These are phyloP conservation scores for Dryas drummondii DNA, from an alignment of 306 rosid genomes.

Conservation along the genomic window DNA sequence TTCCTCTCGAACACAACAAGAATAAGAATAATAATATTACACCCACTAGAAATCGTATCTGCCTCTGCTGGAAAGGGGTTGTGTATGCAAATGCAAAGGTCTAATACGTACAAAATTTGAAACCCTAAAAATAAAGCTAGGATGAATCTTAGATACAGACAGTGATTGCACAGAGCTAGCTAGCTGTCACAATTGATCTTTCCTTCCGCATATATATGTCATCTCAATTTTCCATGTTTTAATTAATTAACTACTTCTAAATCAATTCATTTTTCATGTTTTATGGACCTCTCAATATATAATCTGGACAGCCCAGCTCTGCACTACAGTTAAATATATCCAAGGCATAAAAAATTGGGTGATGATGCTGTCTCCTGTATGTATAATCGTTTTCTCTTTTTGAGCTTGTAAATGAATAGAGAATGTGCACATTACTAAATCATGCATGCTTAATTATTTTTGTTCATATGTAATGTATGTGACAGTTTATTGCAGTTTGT, in stretches of 20 bases:
- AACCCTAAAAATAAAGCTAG: not conserved
- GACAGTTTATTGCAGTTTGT: slow-evolving; percentile 14
- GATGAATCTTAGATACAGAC: slow-evolving; percentile 11
- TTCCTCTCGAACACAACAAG: slow-evolving; percentile 19
- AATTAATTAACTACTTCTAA: too few species aligned
- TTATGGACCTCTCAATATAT: too few species aligned
- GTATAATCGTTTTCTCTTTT: not conserved
- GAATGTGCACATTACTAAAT: not conserved
- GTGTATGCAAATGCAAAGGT: too few species aligned
- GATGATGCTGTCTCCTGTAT: slow-evolving; percentile 2
- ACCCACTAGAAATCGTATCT: not conserved
- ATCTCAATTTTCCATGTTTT: not conserved
- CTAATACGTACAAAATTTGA: slow-evolving; percentile 16
- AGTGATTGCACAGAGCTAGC: slow-evolving; percentile 12
- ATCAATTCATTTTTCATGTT: too few species aligned
- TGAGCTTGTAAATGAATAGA: not conserved
- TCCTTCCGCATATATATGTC: slow-evolving; percentile 16
- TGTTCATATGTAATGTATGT: not conserved
- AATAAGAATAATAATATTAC: not conserved
- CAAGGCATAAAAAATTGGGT: too few species aligned
- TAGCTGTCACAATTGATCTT: not conserved
- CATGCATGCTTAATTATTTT: slow-evolving; percentile 15
- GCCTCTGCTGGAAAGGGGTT: not conserved
- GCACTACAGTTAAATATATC: too few species aligned
- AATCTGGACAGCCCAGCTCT: too few species aligned